These are phyloP conservation scores for Ceratocystis eucalypticola DNA, from an alignment of 2,329 filamentous ascomycete species.

Conservation along the genomic window DNA sequence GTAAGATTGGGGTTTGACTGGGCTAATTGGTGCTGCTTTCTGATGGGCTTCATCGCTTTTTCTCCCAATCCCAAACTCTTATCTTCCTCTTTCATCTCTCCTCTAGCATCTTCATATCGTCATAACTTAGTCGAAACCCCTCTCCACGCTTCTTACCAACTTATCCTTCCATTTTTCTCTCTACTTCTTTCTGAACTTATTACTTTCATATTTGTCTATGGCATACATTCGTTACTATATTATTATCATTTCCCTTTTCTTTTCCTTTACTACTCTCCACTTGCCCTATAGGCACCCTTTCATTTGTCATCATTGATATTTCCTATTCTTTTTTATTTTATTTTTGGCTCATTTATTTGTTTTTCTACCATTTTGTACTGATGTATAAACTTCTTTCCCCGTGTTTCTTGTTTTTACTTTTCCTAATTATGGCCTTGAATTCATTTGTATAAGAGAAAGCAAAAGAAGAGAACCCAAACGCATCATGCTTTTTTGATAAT, in stretches of 20 bases:
- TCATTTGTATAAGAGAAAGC: background rate
- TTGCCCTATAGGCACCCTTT: background rate
- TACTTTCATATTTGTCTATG: background rate
- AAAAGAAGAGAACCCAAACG: background rate
- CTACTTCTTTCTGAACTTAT: background rate
- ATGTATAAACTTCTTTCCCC: background rate
- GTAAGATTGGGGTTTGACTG: background rate
- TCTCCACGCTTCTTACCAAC: background rate
- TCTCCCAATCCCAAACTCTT: no score
- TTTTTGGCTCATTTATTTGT: constrained; percentile 7
- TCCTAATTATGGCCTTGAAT: background rate
- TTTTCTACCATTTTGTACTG: constrained; percentile 8
- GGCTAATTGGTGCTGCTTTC: no score
- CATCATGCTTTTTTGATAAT: background rate
- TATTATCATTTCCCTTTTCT: background rate
- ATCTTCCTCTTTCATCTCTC: no score
- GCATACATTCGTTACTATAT: constrained; percentile 6
- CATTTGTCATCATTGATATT: constrained; percentile 4
- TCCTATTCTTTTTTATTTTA: constrained; percentile 4
- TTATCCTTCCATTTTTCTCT: background rate
- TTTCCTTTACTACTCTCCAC: background rate
- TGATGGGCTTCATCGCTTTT: no score
- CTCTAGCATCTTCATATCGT: background rate
- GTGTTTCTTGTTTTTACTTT: background rate
- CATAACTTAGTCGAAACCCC: background rate